Base-by-base conservation (phyloP, 2,329 filamentous ascomycete species). In the Penicillium sp. region DNA sequence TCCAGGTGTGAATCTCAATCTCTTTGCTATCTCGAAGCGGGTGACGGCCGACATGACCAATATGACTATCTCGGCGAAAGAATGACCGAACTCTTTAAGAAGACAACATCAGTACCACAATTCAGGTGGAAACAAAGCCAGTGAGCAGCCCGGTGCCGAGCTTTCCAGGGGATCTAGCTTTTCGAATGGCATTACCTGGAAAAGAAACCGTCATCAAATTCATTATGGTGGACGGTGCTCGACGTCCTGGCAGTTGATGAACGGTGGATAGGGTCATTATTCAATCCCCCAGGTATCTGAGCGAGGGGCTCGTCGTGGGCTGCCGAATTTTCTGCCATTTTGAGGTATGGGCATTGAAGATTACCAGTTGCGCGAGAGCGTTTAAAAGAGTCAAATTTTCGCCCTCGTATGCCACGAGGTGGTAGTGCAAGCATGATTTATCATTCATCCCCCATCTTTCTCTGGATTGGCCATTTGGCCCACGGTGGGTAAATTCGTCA, bases 1-100 rank as follows among this genome's bases (percentile, higher is more conserved):
- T 33, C 63, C 61, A 66, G 5, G 56, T 56, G 39, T 66, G 63
- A 24, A 66, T 56, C 38, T 66, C 64, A 8, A 62, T 34, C 6
- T 65, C 54, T 8, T 47, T 43, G n/a, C 45, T 46, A 2, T 39
- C 48, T 29, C 59, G 54, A 24, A 62, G 29, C 13, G 59, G 56
- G 40, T 63, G 48, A 25, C 45, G 50, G 11, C 51, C 51, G 9
- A 62, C 59, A 41, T 59, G 43, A 8, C 60, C 59, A 12, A 64
- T 60, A 40, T 64, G 58, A 34, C 46, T 44, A 3, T 64, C 59
- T 3, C 57, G 58, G 3, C 39, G 43, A 39, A 63, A 56, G 39
- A 64, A 64, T 1, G 58, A 60, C 35, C 46, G 47, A 5, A 58
- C 43, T 27, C 61, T 64, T 34, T 28, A 12, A n/a, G 5, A 6